Evolutionary conservation across 2,329 filamentous ascomycete genomes (phyloP), one percentile per base, ranked within the genome.

Genomic region (Cladophialophora carrionii): DNA sequence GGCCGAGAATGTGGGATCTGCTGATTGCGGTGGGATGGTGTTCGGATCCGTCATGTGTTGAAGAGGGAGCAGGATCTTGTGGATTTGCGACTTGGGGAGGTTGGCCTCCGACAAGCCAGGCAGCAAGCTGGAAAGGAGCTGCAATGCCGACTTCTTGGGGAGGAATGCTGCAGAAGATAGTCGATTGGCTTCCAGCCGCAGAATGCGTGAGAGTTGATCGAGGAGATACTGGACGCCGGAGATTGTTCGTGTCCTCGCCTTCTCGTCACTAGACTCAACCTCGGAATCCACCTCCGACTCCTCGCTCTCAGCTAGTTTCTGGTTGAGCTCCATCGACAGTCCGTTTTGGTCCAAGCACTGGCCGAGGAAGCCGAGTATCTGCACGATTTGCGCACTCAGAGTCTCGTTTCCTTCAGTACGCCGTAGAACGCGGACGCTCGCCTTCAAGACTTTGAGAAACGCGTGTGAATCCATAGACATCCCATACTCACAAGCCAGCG

Each of bases 311-410:
- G 17, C 75, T 68, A 76, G 78, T 1, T 78, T 76, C 3, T 79
- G 76, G n/a, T 77, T 77, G 8, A 78, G 76, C 20, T 81, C 80
- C 61, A 69, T 76, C 70, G 74, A 78, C 80, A 86, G 26, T 72
- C 76, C 52, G 83, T 88, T 90, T 37, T 84, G 84, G 14, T 83
- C 83, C 64, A 85, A 85, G 73, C 80, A 88, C 66, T 83, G 86
- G 49, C 88, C 91, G 0, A 99, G 81, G 81, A 96, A 96, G 43
- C 94, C 83, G 41, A 96, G 81, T 68, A 96, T 92, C 70, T 92
- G 90, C 3, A 91, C 87, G 12, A 88, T 88, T 74, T 96, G 91
- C 49, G 86, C 83, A 1, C 90, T 90, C n/a, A 98, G 81, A 9
- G 87, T 83, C 72, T 95, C 89, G 17, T 88, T 87, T 7, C 94